These are phyloP conservation scores for Gonapodya prolifera DNA, from an alignment of 192 early-diverging fungal genomes.

Conservation along the genomic window DNA sequence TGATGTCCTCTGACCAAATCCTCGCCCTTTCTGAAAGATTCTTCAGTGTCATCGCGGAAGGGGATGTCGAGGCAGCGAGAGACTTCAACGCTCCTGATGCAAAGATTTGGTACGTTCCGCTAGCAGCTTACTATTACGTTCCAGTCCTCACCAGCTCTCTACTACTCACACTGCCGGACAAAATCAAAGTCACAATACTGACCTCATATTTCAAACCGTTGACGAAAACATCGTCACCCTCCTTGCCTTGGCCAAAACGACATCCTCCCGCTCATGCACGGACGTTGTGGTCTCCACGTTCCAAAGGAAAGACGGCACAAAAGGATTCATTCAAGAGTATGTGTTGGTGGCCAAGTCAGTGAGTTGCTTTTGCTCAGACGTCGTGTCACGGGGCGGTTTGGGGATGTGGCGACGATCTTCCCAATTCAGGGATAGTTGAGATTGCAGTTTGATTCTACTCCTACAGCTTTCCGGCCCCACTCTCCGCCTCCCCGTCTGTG, in stretches of 20 bases:
- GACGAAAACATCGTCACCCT: not conserved
- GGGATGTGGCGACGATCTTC: too few species aligned
- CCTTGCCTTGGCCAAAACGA: not conserved
- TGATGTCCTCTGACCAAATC: too few species aligned
- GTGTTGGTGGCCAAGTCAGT: not conserved
- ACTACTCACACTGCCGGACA: too few species aligned
- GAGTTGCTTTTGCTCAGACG: too few species aligned
- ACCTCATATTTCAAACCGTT: not conserved
- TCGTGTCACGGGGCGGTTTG: too few species aligned
- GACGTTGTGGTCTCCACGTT: not conserved
- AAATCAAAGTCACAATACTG: not conserved
- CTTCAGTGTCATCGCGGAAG: not conserved
- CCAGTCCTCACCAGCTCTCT: too few species aligned
- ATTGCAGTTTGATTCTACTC: too few species aligned
- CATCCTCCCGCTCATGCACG: not conserved
- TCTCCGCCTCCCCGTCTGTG: too few species aligned
- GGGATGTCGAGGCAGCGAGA: not conserved
- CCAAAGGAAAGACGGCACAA: not conserved
- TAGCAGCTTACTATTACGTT: too few species aligned
- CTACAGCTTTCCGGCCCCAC: too few species aligned
- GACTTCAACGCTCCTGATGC: not conserved
- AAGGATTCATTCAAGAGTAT: not conserved
- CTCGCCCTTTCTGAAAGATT: not conserved
- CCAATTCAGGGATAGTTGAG: too few species aligned
- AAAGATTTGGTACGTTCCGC: too few species aligned